phyloP scores from a whole-genome alignment of 768 basidiomycete genomes.

The Multifurca ochricompacta region DNA sequence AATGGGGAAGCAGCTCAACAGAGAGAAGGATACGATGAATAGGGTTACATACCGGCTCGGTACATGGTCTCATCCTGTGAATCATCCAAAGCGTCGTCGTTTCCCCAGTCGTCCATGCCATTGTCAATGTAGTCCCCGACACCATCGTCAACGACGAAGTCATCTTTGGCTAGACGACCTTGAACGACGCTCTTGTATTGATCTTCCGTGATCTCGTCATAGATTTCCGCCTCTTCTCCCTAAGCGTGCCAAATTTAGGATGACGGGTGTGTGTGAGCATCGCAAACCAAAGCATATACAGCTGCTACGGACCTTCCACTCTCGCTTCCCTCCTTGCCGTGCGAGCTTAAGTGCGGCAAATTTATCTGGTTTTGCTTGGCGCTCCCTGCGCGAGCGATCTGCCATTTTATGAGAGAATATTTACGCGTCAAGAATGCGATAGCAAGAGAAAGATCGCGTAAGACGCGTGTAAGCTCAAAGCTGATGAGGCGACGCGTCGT shows the following conservation, averaged over 20 bases:
- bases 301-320: constrained; percentile 42
- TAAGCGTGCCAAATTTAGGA: constrained; percentile 22
- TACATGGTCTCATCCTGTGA: constrained; percentile 34
- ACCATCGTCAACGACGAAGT: constrained; percentile 95
- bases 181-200: constrained; percentile 83
- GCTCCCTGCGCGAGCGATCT: constrained; percentile 25
- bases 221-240: constrained; percentile 63
- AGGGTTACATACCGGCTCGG: constrained; percentile 16
- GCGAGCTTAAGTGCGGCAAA: constrained; percentile 54
- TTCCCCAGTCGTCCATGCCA: constrained; percentile 91
- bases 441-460: neutral
- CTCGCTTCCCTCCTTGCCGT: constrained; percentile 31
- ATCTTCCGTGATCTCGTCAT: constrained; percentile 86
- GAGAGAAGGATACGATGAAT: neutral
- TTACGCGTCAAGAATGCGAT: neutral
- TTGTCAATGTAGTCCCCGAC: constrained; percentile 89
- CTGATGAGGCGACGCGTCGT: constrained; percentile 19
- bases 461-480: constrained; percentile 1
- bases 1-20: constrained; percentile 2
- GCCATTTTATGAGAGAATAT: constrained; percentile 25
- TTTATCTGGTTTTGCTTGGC: constrained; percentile 33
- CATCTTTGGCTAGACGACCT: constrained; percentile 74
- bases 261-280: neutral
- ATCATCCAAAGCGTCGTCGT: constrained; percentile 41
- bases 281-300: constrained; percentile 5